Base-by-base conservation (phyloP, 208 protist genomes). In the Entamoeba nuttalli region DNA sequence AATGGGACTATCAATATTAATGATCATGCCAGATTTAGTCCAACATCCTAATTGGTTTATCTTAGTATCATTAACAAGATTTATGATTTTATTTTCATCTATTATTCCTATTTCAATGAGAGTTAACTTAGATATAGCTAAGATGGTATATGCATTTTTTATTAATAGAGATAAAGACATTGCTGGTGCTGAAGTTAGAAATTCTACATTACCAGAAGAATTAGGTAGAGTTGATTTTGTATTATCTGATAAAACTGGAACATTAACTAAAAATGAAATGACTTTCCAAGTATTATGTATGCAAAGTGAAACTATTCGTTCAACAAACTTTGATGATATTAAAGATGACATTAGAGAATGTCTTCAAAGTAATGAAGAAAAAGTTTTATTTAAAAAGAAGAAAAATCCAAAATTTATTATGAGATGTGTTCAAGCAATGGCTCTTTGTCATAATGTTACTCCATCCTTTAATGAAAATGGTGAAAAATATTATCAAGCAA, bases 171-270 rank as follows among this genome's bases (percentile, higher is more conserved):
- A 98, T 95, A 14, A 93, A 7, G 97, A 97, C 21, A 97, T 55
- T 44, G 25, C 51, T 71, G 96, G 95, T 9, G 97, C 97, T 5
- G 96, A 99, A 4, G 98, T 99, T 5, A 96, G 98, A 69, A 99
- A 98, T 73, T 98, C 98, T 30, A 98, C 98, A 14, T 98, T 99
- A 41, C 98, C 98, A 0, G 99, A 99, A 96, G 98, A 99, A 96
- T 97, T 99, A 3, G 98, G 98, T n/a, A 97, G 98, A 30, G 97
- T 99, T 52, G 97, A 98, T 73, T 99, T 99, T 96, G 96, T 99
- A 35, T 98, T 99, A 94, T 98, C 98, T 17, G 99, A 99, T 97
- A 99, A 99, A 97, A 99, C 99, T 11, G 99, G 99, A 62, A 99
- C 99, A 51, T 96, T 99, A 15, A 99, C 99, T 9, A 98, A 99